Evolutionary conservation across 345 rosid species (phyloP), one percentile per base, ranked within the genome.

Genomic region (Moricandia moricandioides): DNA sequence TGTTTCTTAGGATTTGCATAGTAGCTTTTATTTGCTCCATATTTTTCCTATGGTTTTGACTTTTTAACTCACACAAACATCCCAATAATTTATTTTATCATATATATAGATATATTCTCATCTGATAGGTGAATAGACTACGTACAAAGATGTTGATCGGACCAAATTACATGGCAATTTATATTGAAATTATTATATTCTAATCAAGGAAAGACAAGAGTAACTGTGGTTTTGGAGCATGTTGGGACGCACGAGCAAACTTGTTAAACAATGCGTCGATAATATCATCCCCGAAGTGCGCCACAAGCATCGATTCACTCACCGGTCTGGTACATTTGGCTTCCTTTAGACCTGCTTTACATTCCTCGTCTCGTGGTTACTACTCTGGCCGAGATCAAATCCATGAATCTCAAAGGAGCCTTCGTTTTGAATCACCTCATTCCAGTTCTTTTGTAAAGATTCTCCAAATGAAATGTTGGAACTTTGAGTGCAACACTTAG

Each of bases 401-500:
- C 29, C 58, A 54, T 54, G 58, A 21, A 54, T 54, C 29, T 54
- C 58, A 21, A 54, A 54, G 13, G 58, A 54, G 13, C 58, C 58
- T 54, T 54, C 58, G 13, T 54, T 54, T 54, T 18, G 13, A 54
- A 21, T 54, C 58, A 54, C 29, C 58, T 54, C 58, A 2, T 54
- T 54, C 29, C n/a, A 54, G 29, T 54, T 54, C 58, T 4, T 54
- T n/a, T 94, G 97, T 54, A 94, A 67, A 2, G 86, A 81, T 81
- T 82, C 88, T 13, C 97, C 98, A 58, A 76, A 88, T 16, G 47
- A 58, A 31, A 70, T 13, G 84, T 82, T 84, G 79, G 62, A 65
- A 76, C 95, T 70, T 94, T 91, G 60, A 91, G 79, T 2, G 87
- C 93, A 70, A 88, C 74, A 63, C 97, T 91, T 69, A 94, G 84